Conservation (phyloP, 163 green algal species). For the Scenedesmus sp. region DNA sequence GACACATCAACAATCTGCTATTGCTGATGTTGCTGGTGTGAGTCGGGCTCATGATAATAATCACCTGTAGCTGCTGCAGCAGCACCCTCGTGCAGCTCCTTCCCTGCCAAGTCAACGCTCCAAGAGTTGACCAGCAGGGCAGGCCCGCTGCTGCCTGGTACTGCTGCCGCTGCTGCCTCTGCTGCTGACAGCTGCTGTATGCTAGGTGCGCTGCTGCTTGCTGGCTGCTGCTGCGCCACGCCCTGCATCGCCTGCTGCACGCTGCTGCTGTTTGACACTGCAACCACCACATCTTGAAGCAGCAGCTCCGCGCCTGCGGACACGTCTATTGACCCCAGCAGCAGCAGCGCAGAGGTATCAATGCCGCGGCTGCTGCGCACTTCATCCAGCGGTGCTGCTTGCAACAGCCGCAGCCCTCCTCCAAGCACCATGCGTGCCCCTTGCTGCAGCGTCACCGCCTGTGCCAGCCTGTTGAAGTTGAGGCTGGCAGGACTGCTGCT, state of each 20-base stretch:
- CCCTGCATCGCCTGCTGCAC: neutral
- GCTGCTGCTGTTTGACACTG: neutral
- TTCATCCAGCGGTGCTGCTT: neutral
- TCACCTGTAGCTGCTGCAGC: neutral
- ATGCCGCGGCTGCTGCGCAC: neutral
- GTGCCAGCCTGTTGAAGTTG: conserved; percentile 13
- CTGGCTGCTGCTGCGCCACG: neutral
- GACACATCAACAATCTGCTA: no score
- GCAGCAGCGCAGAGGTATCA: neutral
- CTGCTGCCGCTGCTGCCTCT: neutral
- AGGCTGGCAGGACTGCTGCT: neutral
- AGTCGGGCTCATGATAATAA: neutral
- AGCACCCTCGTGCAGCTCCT: neutral
- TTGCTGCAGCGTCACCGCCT: neutral
- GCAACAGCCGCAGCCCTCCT: neutral
- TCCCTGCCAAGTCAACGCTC: neutral
- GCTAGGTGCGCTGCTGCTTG: neutral
- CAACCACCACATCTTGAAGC: neutral
- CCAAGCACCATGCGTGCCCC: neutral
- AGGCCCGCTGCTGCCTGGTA: neutral
- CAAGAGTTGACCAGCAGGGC: neutral
- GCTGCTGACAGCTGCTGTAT: conserved; percentile 21
- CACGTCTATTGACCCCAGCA: conserved; percentile 32
- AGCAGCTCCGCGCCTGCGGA: neutral
- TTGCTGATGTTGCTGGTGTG: neutral